These are phyloP conservation scores for Paraleonurus japonicus DNA, from an alignment of 257 asterid species.

Conservation along the genomic window DNA sequence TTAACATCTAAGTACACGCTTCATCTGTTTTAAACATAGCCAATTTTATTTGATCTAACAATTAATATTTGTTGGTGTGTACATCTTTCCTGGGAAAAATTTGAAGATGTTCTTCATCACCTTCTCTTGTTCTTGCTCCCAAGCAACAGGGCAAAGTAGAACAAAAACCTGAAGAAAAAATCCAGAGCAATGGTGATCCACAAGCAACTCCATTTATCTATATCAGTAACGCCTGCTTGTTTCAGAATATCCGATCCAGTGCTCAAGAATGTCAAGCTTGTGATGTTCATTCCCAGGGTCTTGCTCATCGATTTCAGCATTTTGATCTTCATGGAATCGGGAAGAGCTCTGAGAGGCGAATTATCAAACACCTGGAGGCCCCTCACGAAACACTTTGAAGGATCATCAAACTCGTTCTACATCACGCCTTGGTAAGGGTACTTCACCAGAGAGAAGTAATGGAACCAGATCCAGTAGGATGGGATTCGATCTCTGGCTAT, in stretches of 20 bases:
- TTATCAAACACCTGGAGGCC: constrained; percentile 52
- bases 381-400: constrained; percentile 44
- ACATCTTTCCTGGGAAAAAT: too few relatives aligned
- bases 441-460: constrained; percentile 49
- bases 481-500: constrained; percentile 51
- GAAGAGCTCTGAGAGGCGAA: constrained; percentile 40
- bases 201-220: constrained; percentile 57
- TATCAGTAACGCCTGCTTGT: constrained; percentile 48
- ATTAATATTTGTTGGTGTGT: too few relatives aligned
- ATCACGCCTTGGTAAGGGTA: constrained; percentile 61
- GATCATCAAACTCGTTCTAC: constrained; percentile 58
- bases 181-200: constrained; percentile 66
- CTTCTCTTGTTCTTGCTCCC: constrained; percentile 61
- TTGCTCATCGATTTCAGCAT: constrained; percentile 45
- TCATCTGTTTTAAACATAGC: background rate
- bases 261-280: constrained; percentile 49
- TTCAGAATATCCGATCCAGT: constrained; percentile 46
- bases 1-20: too few relatives aligned
- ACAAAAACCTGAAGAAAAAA: constrained; percentile 52
- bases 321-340: constrained; percentile 36
- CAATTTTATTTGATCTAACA: background rate
- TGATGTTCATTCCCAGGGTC: constrained; percentile 50
- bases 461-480: constrained; percentile 60
- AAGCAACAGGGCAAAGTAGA: constrained; percentile 51
- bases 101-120: constrained; percentile 14